These are phyloP conservation scores for Trypanosoma mega DNA, from an alignment of 208 protist genomes.

Conservation along the genomic window DNA sequence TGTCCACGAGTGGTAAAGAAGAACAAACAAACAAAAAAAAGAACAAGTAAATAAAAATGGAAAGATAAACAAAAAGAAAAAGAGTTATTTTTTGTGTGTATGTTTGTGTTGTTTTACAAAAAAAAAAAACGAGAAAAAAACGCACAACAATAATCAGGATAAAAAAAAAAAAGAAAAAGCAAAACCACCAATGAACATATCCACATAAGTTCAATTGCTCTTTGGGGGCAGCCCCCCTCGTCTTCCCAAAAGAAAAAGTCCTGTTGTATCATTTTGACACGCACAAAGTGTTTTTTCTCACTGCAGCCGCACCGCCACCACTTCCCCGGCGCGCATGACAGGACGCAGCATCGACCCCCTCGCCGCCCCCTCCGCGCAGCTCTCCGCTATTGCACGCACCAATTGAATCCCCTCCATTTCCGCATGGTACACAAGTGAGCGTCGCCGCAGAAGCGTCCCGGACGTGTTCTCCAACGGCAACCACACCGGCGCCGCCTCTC, in stretches of 20 bases:
- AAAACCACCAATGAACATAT: neutral
- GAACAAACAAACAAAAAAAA: no score
- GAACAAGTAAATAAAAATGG: no score
- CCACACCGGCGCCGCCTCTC: neutral
- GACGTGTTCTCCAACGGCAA: slow-evolving; percentile 46
- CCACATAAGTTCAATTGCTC: neutral
- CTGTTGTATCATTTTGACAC: no score
- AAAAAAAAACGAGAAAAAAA: neutral
- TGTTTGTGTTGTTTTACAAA: neutral
- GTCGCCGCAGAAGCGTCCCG: slow-evolving; percentile 30
- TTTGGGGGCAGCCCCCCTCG: neutral
- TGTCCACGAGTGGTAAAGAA: no score
- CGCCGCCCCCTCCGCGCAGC: slow-evolving; percentile 14
- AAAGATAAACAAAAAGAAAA: no score
- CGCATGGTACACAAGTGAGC: slow-evolving; percentile 40
- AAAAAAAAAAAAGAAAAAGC: slow-evolving; percentile 1
- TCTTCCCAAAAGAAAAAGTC: no score
- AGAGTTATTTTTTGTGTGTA: no score
- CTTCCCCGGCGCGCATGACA: slow-evolving; percentile 35
- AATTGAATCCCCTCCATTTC: slow-evolving; percentile 60
- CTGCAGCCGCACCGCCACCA: slow-evolving; percentile 32
- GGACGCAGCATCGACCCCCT: slow-evolving; percentile 27
- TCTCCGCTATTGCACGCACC: slow-evolving; percentile 53
- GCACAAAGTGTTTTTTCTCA: neutral
- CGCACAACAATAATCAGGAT: neutral